These are phyloP conservation scores for Passiflora organensis DNA, from an alignment of 345 rosid species.

Conservation along the genomic window DNA sequence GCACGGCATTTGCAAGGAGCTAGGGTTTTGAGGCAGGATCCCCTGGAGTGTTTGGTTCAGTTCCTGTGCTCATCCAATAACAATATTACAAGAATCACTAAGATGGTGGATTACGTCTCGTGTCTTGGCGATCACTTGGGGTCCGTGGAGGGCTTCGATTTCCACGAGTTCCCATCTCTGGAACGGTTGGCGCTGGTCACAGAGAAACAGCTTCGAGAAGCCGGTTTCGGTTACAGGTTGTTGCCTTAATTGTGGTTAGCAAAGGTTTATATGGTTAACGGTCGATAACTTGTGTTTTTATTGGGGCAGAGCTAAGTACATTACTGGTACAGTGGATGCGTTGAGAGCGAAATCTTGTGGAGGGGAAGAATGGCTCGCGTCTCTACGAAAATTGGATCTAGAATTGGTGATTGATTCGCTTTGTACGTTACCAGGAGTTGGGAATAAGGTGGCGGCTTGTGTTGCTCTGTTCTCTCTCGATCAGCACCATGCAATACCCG, in stretches of 20 bases:
- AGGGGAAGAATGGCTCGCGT: constrained; percentile 72
- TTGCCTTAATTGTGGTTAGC: no score
- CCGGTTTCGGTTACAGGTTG: constrained; percentile 92
- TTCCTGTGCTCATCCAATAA: constrained; percentile 91
- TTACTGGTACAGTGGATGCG: constrained; percentile 56
- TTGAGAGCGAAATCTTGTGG: constrained; percentile 71
- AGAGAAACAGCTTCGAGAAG: constrained; percentile 59
- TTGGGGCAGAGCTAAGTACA: constrained; percentile 71
- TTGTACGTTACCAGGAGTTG: constrained; percentile 85
- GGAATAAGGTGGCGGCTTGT: constrained; percentile 93
- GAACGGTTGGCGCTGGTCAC: constrained; percentile 55
- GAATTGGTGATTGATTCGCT: constrained; percentile 57
- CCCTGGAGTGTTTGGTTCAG: constrained; percentile 83
- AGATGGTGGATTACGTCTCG: constrained; percentile 81
- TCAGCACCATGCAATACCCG: constrained; percentile 90
- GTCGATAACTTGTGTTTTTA: no score
- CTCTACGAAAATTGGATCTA: constrained; percentile 68
- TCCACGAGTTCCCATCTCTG: constrained; percentile 80
- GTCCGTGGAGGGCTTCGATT: constrained; percentile 55
- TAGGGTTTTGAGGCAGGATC: constrained; percentile 88
- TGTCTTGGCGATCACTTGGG: constrained; percentile 64
- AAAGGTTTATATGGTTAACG: no score
- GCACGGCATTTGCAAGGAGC: constrained; percentile 62
- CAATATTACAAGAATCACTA: constrained; percentile 76
- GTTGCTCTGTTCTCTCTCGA: constrained; percentile 90